These are phyloP conservation scores for Starmerella floricola DNA, from an alignment of 805 yeast genomes.

Conservation along the genomic window DNA sequence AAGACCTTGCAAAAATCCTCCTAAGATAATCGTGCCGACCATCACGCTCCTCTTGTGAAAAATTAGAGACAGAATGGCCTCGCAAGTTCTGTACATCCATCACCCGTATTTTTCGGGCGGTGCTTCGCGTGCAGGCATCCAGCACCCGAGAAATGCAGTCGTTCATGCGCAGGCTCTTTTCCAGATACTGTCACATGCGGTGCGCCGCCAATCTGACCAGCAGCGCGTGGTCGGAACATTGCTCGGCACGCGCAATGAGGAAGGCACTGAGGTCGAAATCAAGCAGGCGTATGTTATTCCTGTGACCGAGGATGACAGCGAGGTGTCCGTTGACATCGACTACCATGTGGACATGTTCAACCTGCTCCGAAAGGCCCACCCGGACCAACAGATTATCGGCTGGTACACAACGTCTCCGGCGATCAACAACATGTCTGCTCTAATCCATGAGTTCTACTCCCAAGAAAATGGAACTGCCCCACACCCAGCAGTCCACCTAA, in stretches of 20 bases:
- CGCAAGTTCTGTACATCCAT: constrained; percentile 17
- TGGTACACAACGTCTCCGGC: constrained; percentile 57
- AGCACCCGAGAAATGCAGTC: constrained; percentile 31
- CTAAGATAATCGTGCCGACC: no score
- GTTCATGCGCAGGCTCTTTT: constrained; percentile 62
- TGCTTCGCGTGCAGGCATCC: constrained; percentile 20
- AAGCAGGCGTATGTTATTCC: constrained; percentile 73
- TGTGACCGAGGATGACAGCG: constrained; percentile 51
- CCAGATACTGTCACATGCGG: constrained; percentile 60
- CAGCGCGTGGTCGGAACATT: constrained; percentile 68
- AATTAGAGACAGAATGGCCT: constrained; percentile 6
- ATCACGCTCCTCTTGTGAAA: no score
- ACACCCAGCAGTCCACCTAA: constrained; percentile 65
- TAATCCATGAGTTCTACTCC: constrained; percentile 71
- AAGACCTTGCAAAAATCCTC: no score
- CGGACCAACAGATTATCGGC: constrained; percentile 67
- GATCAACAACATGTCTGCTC: constrained; percentile 59
- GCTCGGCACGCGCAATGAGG: constrained; percentile 71
- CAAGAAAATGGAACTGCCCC: constrained; percentile 61
- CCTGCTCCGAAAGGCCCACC: constrained; percentile 63
- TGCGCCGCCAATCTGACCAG: constrained; percentile 44
- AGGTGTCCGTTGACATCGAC: constrained; percentile 64
- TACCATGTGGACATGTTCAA: constrained; percentile 59
- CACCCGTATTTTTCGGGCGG: constrained; percentile 19
- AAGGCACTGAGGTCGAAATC: constrained; percentile 61